These are phyloP conservation scores for Amylostereum areolatum DNA, from an alignment of 1,284 basidiomycete species.

Conservation along the genomic window DNA sequence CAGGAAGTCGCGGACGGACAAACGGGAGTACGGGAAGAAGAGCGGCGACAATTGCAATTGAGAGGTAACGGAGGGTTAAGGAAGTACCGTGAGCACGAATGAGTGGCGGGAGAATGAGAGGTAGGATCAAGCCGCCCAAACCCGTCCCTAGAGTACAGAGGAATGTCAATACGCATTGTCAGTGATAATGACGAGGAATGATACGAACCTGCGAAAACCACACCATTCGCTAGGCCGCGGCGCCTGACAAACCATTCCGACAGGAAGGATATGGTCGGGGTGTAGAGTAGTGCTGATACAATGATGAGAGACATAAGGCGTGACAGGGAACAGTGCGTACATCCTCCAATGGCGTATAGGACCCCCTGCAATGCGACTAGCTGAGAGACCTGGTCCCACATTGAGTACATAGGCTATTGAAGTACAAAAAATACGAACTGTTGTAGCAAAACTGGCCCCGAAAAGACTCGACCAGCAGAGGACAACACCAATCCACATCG, in stretches of 20 bases:
- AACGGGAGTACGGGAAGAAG: constrained; percentile 17
- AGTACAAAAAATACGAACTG: constrained; percentile 14
- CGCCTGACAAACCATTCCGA: constrained; percentile 27
- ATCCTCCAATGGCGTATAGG: constrained; percentile 24
- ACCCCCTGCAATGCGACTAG: constrained; percentile 24
- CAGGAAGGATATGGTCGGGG: constrained; percentile 22
- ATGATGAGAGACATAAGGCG: not conserved
- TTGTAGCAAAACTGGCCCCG: constrained; percentile 28
- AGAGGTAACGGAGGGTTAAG: constrained; percentile 15
- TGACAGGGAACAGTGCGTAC: constrained; percentile 9
- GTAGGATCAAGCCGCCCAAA: constrained; percentile 23
- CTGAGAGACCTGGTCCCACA: constrained; percentile 19
- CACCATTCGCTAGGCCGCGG: constrained; percentile 26
- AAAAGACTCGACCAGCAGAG: constrained; percentile 27
- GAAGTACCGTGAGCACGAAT: constrained; percentile 13
- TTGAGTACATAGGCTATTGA: not conserved
- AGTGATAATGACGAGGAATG: not conserved
- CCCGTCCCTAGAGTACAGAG: constrained; percentile 17
- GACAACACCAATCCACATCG: constrained; percentile 25
- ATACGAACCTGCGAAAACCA: constrained; percentile 22
- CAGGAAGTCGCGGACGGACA: constrained; percentile 19
- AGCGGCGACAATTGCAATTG: constrained; percentile 11
- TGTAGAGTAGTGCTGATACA: constrained; percentile 12
- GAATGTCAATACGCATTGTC: not conserved
- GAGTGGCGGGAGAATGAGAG: constrained; percentile 16